Evolutionary conservation across 2,329 filamentous ascomycete genomes (phyloP).

Genomic region (Tolypocladium guangdongense): DNA sequence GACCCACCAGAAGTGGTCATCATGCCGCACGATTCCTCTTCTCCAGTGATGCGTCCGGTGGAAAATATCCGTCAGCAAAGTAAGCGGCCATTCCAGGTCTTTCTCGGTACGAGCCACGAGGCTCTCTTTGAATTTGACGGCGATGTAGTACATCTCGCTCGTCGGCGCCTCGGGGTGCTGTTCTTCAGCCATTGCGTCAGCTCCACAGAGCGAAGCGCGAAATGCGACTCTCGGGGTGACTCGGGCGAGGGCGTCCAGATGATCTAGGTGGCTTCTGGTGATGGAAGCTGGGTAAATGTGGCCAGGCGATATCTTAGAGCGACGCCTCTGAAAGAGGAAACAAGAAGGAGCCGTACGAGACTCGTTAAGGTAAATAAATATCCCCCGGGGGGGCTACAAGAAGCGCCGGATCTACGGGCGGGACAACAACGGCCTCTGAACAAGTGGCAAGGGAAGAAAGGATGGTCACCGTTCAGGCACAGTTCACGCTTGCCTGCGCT

Average conservation of each 20-base stretch:
- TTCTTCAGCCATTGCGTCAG: background rate
- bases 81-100: background rate
- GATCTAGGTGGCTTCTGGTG: too few species aligned
- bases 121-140: background rate
- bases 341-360: background rate
- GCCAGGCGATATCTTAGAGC: too few species aligned
- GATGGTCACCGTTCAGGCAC: background rate
- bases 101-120: background rate
- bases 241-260: too few species aligned
- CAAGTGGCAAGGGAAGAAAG: background rate
- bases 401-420: rapidly evolving
- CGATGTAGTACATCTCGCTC: background rate
- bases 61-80: background rate
- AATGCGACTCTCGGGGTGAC: too few species aligned
- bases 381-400: background rate
- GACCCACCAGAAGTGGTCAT: background rate
- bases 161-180: background rate
- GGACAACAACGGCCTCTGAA: background rate
- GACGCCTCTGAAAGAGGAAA: too few species aligned
- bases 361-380: background rate
- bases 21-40: background rate
- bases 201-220: too few species aligned
- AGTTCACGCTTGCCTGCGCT: background rate
- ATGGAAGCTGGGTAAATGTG: too few species aligned
- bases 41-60: background rate